Evolutionary conservation across 139 green algal genomes (phyloP).

Genomic region (Eudorina sp.): DNA sequence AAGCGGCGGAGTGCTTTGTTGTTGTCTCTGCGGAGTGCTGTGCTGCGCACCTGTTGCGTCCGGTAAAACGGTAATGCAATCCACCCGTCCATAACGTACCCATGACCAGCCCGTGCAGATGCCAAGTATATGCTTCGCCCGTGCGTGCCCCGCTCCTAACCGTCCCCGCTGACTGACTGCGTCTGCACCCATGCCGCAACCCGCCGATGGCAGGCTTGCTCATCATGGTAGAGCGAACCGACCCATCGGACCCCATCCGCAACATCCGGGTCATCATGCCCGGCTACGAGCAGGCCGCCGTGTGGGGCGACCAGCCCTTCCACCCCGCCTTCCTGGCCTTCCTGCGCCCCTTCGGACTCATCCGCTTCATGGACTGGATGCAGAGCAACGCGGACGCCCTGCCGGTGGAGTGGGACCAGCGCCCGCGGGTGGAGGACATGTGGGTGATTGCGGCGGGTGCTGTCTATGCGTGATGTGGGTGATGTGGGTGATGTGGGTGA

Average conservation of each 20-base stretch:
- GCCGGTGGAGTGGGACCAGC: constrained; percentile 25
- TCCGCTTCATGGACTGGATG: constrained; percentile 64
- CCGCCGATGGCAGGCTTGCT: constrained; percentile 34
- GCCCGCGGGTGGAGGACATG: constrained; percentile 17
- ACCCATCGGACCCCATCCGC: constrained; percentile 58
- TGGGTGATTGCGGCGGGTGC: neutral
- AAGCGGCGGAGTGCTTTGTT: no score
- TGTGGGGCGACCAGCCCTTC: constrained; percentile 36
- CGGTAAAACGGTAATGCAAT: no score
- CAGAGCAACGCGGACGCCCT: constrained; percentile 9
- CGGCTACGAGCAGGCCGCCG: constrained; percentile 43
- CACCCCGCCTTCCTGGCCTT: constrained; percentile 49
- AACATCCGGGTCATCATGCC: constrained; percentile 58
- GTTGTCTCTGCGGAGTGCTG: no score
- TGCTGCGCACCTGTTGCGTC: no score
- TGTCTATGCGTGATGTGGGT: neutral
- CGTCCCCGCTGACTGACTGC: no score
- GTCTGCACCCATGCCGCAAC: no score
- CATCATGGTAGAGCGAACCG: constrained; percentile 42
- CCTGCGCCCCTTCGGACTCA: constrained; percentile 33
- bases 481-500: neutral
- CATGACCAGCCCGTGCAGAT: no score
- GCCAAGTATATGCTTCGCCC: no score
- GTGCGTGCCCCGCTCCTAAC: no score
- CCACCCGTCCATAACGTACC: no score